Percentiles rank a stretch among this genome's conserved stretches.
Evolutionary conservation across 1,139 yeast genomes (phyloP).

Genomic region (Suhomyces choctaworum): DNA sequence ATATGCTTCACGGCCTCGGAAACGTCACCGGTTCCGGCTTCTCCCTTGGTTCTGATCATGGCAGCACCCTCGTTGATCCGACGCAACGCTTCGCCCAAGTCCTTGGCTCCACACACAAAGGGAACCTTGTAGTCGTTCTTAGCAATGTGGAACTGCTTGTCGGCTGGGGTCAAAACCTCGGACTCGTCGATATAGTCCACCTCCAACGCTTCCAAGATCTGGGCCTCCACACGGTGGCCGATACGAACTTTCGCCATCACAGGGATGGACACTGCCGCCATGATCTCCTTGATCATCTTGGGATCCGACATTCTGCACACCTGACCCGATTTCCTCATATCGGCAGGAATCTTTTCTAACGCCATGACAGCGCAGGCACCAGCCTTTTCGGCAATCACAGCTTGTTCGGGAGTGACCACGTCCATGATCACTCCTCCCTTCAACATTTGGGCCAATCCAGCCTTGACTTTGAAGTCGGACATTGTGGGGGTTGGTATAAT

Average conservation of each 20-base stretch:
- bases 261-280: slow-evolving; percentile 70
- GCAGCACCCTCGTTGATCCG: slow-evolving; percentile 85
- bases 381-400: slow-evolving; percentile 70
- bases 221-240: slow-evolving; percentile 85
- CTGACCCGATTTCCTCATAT: slow-evolving; percentile 79
- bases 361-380: slow-evolving; percentile 96
- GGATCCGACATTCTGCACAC: slow-evolving; percentile 92
- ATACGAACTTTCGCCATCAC: slow-evolving; percentile 90
- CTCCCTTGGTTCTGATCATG: slow-evolving; percentile 86
- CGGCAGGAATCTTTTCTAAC: slow-evolving; percentile 82
- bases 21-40: slow-evolving; percentile 88
- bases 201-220: slow-evolving; percentile 68
- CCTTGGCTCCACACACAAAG: slow-evolving; percentile 84
- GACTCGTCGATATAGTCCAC: slow-evolving; percentile 85
- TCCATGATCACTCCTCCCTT: slow-evolving; percentile 64
- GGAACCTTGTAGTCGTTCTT: slow-evolving; percentile 69
- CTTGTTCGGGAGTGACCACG: slow-evolving; percentile 55
- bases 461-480: slow-evolving; percentile 63
- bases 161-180: slow-evolving; percentile 83
- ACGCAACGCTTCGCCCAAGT: slow-evolving; percentile 82
- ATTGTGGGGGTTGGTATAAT: slow-evolving; percentile 18
- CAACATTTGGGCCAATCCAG: slow-evolving; percentile 86
- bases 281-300: slow-evolving; percentile 72
- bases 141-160: slow-evolving; percentile 63
- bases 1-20: slow-evolving; percentile 85